Conservation (phyloP, 148 eudicot species). For the Agrostemma githago region DNA sequence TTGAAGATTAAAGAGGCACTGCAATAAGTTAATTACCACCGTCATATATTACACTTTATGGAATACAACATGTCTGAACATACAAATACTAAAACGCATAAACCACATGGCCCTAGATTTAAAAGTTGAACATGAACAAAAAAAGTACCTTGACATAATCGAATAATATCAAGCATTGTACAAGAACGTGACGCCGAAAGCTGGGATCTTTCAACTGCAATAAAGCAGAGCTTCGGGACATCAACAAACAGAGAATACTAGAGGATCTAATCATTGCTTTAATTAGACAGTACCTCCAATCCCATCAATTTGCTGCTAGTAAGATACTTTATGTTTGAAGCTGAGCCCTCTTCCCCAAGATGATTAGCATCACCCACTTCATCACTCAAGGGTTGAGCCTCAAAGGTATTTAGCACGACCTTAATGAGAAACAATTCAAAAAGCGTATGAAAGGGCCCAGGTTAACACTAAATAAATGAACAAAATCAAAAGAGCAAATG, state of each 20-base stretch:
- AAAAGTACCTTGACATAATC: slow-evolving; percentile 77
- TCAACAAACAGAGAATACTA: slow-evolving; percentile 1
- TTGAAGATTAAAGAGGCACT: not conserved
- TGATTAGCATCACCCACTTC: slow-evolving; percentile 88
- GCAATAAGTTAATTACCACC: not conserved
- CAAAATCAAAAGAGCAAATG: not conserved
- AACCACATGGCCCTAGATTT: not conserved
- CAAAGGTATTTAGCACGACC: slow-evolving; percentile 88
- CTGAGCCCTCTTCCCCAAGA: slow-evolving; percentile 85
- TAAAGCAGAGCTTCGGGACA: slow-evolving; percentile 6
- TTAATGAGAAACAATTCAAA: slow-evolving; percentile 25
- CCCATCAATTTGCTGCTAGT: slow-evolving; percentile 99
- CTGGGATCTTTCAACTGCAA: slow-evolving; percentile 94
- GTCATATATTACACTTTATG: not conserved
- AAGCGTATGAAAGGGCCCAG: not conserved
- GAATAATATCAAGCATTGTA: slow-evolving; percentile 90
- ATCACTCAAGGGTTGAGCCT: slow-evolving; percentile 97
- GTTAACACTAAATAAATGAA: not conserved
- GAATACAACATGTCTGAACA: not conserved
- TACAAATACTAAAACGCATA: not conserved
- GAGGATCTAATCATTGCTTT: not conserved
- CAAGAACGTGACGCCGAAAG: slow-evolving; percentile 91
- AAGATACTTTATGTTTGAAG: slow-evolving; percentile 91
- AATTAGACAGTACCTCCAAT: slow-evolving; percentile 57
- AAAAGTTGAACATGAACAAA: slow-evolving; percentile 1